Base-by-base conservation (phyloP, 148 eudicot genomes). In the Polygonum maritimum region DNA sequence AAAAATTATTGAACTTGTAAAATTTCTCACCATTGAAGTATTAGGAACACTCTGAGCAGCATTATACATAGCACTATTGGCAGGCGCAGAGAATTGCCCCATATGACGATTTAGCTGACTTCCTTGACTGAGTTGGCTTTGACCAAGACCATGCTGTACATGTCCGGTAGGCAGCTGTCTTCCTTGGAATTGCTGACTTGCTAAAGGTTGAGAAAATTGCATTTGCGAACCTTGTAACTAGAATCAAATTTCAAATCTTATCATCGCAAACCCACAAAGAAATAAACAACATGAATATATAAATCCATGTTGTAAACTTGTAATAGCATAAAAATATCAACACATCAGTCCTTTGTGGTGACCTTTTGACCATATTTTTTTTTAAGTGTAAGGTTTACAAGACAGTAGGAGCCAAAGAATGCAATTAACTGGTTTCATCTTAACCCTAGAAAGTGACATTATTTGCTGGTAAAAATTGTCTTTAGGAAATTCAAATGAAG, bases 71-170 rank as follows among this genome's bases (percentile, higher is more conserved):
- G 99, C 97, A 83, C 91, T 91, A 84, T 92, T 96, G 75, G 97
- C 97, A 72, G 89, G 74, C 79, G 89, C 88, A 33, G 99, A 83
- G 82, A 89, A 92, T 83, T 96, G 99, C 74, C 90, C 91, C 72
- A 92, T 79, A 63, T 94, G 99, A 57, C 99, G 99, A 86, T 87
- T 92, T 81, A 96, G 83, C 87, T 96, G 99, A 84, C 81, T 92
- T 79, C 93, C 98, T 82, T 92, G 99, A 86, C 54, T 91, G 40
- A 96, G 88, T 83, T 91, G 98, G 83, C 83, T 88, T 83, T 90
- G 96, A 71, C 90, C 92, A 58, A 92, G 85, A 67, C 87, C 90
- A 78, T 90, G 94, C 80, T 90, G 97, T 76, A 95, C 81, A 55
- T 86, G 79, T 77, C 90, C 97, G 79, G 89, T 67, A 67, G 93